These are phyloP conservation scores for Saccharomyces mikatae DNA, from an alignment of 805 yeast genomes.

Conservation along the genomic window DNA sequence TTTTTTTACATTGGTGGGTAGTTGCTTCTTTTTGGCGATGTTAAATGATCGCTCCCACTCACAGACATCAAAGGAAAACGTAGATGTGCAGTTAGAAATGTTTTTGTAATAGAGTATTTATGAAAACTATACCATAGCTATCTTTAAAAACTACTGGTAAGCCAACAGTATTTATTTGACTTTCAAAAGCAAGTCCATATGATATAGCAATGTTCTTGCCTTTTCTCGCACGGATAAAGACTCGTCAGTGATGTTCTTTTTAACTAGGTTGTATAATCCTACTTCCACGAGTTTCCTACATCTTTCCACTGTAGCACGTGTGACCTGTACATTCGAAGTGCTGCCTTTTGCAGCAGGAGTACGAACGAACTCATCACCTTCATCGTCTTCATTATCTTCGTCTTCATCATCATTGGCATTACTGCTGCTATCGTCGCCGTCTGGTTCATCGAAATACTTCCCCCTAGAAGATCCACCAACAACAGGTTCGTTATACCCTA, in stretches of 20 bases:
- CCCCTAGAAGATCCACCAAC: background rate
- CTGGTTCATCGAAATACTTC: background rate
- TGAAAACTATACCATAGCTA: background rate
- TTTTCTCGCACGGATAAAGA: constrained; percentile 26
- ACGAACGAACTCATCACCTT: constrained; percentile 13
- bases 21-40: too few relatives aligned
- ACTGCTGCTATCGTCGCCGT: constrained; percentile 5
- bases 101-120: background rate
- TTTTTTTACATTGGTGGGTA: background rate
- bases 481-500: background rate
- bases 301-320: constrained; percentile 19
- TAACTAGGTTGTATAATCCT: constrained; percentile 25
- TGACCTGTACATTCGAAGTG: constrained; percentile 8
- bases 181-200: constrained; percentile 25
- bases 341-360: constrained; percentile 5
- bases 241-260: constrained; percentile 22
- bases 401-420: constrained; percentile 5
- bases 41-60: background rate
- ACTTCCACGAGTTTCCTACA: constrained; percentile 23
- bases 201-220: constrained; percentile 25
- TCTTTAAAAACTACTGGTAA: background rate
- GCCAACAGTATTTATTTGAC: background rate
- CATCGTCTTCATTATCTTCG: constrained; percentile 4
- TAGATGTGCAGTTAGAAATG: background rate
- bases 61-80: background rate